phyloP scores from a whole-genome alignment of 306 rosid genomes.

The Delonix regia region DNA sequence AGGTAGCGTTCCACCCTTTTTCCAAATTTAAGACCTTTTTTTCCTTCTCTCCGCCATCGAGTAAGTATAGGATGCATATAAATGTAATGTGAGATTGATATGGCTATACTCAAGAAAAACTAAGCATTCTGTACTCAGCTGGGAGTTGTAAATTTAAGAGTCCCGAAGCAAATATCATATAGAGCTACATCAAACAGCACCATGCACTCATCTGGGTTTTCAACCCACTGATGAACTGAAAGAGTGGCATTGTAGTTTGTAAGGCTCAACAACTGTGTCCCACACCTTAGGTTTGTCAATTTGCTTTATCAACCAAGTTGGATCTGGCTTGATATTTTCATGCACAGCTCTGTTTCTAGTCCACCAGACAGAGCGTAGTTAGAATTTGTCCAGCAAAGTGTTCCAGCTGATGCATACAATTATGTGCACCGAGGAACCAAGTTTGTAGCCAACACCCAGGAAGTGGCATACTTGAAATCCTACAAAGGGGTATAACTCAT shows the following conservation, averaged over 20 bases:
- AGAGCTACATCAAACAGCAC: constrained; percentile 61
- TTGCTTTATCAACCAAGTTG: too few relatives aligned
- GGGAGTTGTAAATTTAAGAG: constrained; percentile 62
- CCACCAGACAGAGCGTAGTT: constrained; percentile 69
- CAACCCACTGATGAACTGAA: constrained; percentile 66
- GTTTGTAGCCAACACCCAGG: constrained; percentile 63
- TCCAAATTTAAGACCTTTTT: too few relatives aligned
- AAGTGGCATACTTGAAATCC: constrained; percentile 68
- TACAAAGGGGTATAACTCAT: constrained; percentile 7
- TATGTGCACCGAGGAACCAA: too few relatives aligned
- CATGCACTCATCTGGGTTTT: constrained; percentile 69
- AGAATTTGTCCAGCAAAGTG: too few relatives aligned
- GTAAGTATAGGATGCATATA: background rate
- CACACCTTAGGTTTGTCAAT: constrained; percentile 63
- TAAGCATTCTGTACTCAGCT: constrained; percentile 44
- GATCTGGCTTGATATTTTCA: too few relatives aligned
- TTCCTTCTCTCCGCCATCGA: too few relatives aligned
- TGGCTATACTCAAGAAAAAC: background rate
- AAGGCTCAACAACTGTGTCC: constrained; percentile 66
- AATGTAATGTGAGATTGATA: background rate
- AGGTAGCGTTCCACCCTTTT: too few relatives aligned
- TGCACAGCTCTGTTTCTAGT: too few relatives aligned
- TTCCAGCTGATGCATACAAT: too few relatives aligned
- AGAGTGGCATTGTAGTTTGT: constrained; percentile 68
- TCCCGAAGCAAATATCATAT: constrained; percentile 64